phyloP scores from a whole-genome alignment of 169 alveolate species.

The Neospora caninum region DNA sequence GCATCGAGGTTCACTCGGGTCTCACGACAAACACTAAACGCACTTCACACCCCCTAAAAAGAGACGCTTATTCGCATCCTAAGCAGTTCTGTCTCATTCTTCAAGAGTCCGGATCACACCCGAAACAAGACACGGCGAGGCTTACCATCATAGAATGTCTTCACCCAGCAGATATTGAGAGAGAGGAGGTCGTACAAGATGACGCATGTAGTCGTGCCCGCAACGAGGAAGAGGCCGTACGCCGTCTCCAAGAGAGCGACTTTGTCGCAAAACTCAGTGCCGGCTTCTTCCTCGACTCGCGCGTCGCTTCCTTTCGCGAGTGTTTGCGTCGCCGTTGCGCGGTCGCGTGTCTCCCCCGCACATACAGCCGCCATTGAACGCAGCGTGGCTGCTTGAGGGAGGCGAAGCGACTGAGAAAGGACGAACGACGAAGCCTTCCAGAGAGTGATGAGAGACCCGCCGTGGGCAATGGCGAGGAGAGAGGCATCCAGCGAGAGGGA shows the following conservation, averaged over 20 bases:
- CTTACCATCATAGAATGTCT: background rate
- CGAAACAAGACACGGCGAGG: too few relatives aligned
- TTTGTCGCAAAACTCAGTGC: background rate
- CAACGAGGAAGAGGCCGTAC: constrained; percentile 26
- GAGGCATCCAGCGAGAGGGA: constrained; percentile 39
- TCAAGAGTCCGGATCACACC: too few relatives aligned
- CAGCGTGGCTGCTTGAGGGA: background rate
- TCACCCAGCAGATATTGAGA: constrained; percentile 25
- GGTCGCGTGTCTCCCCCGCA: background rate
- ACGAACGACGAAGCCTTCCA: constrained; percentile 14
- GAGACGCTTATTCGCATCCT: too few relatives aligned
- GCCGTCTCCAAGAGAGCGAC: background rate
- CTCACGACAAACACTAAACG: too few relatives aligned
- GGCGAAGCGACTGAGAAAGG: background rate
- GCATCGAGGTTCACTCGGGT: too few relatives aligned
- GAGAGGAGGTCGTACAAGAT: constrained; percentile 37
- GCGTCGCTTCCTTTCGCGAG: background rate
- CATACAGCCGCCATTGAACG: background rate
- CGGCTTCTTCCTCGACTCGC: background rate
- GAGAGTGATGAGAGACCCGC: constrained; percentile 16
- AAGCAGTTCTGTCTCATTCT: too few relatives aligned
- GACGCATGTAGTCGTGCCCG: background rate
- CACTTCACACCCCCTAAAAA: too few relatives aligned
- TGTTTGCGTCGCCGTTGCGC: background rate
- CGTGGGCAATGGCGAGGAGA: constrained; percentile 43